Percentiles rank a stretch among this genome's conserved stretches.
Evolutionary conservation across 108 stramenopile species (phyloP).

Genomic region (Discostella stelligeroides): DNA sequence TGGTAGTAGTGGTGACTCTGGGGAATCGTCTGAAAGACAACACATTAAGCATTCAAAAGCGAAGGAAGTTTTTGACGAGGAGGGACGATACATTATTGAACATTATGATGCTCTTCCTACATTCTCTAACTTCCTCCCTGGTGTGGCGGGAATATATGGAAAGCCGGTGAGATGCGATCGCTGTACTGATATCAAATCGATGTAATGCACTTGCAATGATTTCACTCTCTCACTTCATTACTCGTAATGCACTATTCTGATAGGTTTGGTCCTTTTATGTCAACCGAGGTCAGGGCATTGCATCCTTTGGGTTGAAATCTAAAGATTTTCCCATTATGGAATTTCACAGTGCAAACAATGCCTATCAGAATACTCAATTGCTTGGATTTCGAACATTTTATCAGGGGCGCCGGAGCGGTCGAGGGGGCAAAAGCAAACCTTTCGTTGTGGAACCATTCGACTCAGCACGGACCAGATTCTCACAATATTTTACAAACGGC

Average conservation of each 20-base stretch:
- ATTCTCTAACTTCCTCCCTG: constrained; percentile 87
- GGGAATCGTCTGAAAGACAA: constrained; percentile 1
- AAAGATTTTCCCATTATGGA: constrained; percentile 93
- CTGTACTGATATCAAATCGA: too few relatives aligned
- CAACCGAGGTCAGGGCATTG: constrained; percentile 93
- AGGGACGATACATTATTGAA: constrained; percentile 80
- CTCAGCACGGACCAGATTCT: constrained; percentile 58
- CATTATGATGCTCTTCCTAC: constrained; percentile 86
- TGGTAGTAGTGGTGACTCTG: not conserved
- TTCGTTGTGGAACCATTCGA: constrained; percentile 83
- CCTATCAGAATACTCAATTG: constrained; percentile 90
- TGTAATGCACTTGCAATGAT: too few relatives aligned
- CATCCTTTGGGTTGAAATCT: constrained; percentile 84
- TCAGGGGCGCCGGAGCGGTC: constrained; percentile 65
- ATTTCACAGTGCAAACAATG: constrained; percentile 95
- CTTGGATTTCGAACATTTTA: constrained; percentile 94
- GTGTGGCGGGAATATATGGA: constrained; percentile 87
- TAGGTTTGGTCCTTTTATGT: constrained; percentile 91
- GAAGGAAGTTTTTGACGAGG: constrained; percentile 1
- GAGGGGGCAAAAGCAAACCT: constrained; percentile 34
- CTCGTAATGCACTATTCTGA: too few relatives aligned
- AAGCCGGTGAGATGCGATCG: constrained; percentile 72
- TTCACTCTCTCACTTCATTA: too few relatives aligned
- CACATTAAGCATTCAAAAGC: not conserved
- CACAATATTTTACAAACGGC: constrained; percentile 29